phyloP scores from a whole-genome alignment of 2,329 filamentous ascomycete genomes.

The Furcasterigmium furcatum region DNA sequence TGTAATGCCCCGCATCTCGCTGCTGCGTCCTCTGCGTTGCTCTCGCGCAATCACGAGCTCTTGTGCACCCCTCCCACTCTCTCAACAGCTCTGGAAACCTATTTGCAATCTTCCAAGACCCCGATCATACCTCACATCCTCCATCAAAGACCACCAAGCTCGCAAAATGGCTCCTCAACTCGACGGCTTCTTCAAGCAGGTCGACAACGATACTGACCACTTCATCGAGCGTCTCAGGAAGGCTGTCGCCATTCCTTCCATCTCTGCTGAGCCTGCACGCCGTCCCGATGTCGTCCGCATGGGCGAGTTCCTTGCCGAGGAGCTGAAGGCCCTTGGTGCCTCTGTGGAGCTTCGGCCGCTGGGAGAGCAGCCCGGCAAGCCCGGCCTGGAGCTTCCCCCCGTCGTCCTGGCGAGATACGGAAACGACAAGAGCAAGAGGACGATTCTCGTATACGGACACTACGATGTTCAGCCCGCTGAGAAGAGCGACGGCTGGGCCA shows the following conservation, averaged over 20 bases:
- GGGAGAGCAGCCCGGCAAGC: conserved; percentile 88
- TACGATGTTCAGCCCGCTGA: conserved; percentile 97
- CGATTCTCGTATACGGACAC: conserved; percentile 95
- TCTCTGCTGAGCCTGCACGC: conserved; percentile 87
- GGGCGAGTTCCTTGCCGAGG: conserved; percentile 83
- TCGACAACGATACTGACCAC: conserved; percentile 71
- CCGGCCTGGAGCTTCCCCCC: conserved; percentile 86
- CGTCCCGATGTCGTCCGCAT: conserved; percentile 93
- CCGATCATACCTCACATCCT: conserved; percentile 49
- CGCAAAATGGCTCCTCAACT: conserved; percentile 86
- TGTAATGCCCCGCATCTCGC: conserved; percentile 44
- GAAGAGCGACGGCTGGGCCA: conserved; percentile 92
- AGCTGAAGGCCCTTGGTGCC: conserved; percentile 82
- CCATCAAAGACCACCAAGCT: conserved; percentile 55
- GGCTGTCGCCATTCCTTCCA: conserved; percentile 93
- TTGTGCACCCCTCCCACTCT: conserved; percentile 8
- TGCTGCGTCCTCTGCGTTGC: conserved; percentile 17
- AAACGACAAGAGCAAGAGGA: conserved; percentile 87
- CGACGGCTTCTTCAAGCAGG: conserved; percentile 89
- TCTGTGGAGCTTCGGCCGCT: conserved; percentile 82
- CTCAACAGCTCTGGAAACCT: conserved; percentile 6
- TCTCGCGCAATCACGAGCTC: conserved; percentile 5
- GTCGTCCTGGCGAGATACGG: conserved; percentile 92
- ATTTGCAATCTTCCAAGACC: conserved; percentile 6
- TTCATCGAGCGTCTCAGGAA: conserved; percentile 90